Percentiles rank a stretch among this genome's conserved stretches.
These are phyloP conservation scores for Xerocomus potaroensis DNA, from an alignment of 768 basidiomycete genomes.

Conservation along the genomic window DNA sequence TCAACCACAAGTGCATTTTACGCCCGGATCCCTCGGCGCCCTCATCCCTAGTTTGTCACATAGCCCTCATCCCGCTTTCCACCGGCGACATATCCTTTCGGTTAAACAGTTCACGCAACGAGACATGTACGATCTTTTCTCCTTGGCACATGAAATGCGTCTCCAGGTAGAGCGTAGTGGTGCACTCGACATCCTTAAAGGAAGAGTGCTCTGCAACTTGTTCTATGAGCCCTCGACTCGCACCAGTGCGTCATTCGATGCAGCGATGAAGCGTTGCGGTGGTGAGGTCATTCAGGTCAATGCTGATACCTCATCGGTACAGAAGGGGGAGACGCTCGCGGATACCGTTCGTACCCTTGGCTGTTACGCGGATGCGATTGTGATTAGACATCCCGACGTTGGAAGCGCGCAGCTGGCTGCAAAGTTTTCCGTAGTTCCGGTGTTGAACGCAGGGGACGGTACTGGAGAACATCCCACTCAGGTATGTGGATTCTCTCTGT, in stretches of 20 bases:
- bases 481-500: conserved; percentile 39
- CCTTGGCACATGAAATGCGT: conserved; percentile 94
- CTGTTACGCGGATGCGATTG: conserved; percentile 93
- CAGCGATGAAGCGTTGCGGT: conserved; percentile 98
- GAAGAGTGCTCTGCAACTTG: conserved; percentile 83
- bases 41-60: conserved; percentile 20
- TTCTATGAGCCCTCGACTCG: conserved; percentile 98
- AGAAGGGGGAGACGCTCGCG: conserved; percentile 89
- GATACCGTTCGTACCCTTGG: conserved; percentile 94
- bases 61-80: conserved; percentile 77
- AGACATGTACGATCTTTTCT: conserved; percentile 91
- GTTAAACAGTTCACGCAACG: conserved; percentile 90
- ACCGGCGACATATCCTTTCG: conserved; percentile 87
- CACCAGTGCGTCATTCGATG: conserved; percentile 93
- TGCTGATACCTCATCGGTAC: conserved; percentile 79
- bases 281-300: conserved; percentile 89
- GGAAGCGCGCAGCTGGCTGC: conserved; percentile 96
- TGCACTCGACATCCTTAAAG: conserved; percentile 81
- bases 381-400: conserved; percentile 89
- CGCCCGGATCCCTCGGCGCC: conserved; percentile 8
- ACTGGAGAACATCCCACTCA: conserved; percentile 97
- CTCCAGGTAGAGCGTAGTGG: conserved; percentile 92
- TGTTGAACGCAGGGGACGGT: conserved; percentile 97
- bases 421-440: conserved; percentile 91
- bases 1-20: conserved; percentile 13